phyloP scores from a whole-genome alignment of 768 basidiomycete genomes.

The Suillus fuscotomentosus region DNA sequence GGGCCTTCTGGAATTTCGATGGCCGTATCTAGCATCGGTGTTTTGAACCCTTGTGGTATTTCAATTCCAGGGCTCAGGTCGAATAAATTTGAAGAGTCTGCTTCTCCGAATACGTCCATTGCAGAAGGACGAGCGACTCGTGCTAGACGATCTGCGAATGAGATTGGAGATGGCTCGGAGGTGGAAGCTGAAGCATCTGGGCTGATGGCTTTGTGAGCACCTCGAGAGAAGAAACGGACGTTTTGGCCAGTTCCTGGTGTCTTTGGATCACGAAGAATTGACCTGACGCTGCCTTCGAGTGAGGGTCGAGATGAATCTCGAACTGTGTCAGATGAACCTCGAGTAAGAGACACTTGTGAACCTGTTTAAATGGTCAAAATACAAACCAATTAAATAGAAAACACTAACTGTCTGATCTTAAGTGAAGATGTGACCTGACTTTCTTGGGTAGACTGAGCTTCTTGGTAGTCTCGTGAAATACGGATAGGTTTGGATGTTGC shows the following conservation, averaged over 20 bases:
- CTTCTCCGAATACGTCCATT: conserved; percentile 48
- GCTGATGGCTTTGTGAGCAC: conserved; percentile 62
- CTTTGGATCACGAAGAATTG: conserved; percentile 68
- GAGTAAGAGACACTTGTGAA: conserved; percentile 24
- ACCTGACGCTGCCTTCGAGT: conserved; percentile 58
- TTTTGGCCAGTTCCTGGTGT: conserved; percentile 79
- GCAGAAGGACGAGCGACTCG: conserved; percentile 38
- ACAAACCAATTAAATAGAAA: background rate
- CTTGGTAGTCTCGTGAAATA: conserved; percentile 43
- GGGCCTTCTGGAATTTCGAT: conserved; percentile 33
- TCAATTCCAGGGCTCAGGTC: conserved; percentile 58
- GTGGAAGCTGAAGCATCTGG: conserved; percentile 57
- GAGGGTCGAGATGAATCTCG: conserved; percentile 31
- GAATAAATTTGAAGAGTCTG: conserved; percentile 52
- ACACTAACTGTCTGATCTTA: conserved; percentile 39
- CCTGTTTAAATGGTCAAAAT: conserved; percentile 18
- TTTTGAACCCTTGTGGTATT: conserved; percentile 32
- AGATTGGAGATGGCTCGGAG: conserved; percentile 28
- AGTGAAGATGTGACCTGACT: conserved; percentile 42
- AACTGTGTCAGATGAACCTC: conserved; percentile 21
- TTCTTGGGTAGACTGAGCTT: conserved; percentile 46
- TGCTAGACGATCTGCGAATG: conserved; percentile 24
- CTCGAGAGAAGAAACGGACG: conserved; percentile 74
- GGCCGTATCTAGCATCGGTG: conserved; percentile 33
- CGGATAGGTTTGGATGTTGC: conserved; percentile 61